A percentile compares a stretch with the other conserved stretches of the same genome.
phyloP scores from a whole-genome alignment of 2,329 filamentous ascomycete genomes.

The Leptographium radiaticola region DNA sequence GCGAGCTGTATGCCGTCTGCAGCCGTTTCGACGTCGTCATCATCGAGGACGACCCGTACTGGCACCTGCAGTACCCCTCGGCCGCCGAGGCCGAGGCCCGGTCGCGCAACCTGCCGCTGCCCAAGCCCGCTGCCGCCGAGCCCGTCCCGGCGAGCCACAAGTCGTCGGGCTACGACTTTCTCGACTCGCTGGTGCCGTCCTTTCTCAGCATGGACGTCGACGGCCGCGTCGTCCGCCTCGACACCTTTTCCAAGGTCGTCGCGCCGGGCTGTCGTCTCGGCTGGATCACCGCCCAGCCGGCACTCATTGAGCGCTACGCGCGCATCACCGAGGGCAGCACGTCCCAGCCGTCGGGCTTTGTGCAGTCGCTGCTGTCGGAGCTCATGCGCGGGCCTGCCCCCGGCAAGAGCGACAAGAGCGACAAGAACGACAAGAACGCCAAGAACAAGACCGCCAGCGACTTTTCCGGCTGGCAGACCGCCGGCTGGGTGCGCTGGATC shows the following conservation, averaged over 20 bases:
- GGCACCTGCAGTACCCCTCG: constrained; percentile 82
- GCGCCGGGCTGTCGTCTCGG: constrained; percentile 82
- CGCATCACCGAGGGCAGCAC: constrained; percentile 68
- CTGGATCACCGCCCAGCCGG: constrained; percentile 79
- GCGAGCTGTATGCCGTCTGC: constrained; percentile 68
- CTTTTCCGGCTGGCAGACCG: constrained; percentile 57
- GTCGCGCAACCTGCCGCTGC: constrained; percentile 25
- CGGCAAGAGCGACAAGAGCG: constrained; percentile 14
- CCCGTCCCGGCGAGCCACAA: constrained; percentile 17
- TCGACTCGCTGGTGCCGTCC: constrained; percentile 73
- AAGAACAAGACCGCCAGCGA: constrained; percentile 17
- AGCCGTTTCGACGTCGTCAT: constrained; percentile 81
- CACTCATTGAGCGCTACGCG: constrained; percentile 52
- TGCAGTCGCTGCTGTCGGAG: constrained; percentile 70
- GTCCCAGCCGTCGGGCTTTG: constrained; percentile 79
- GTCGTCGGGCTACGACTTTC: constrained; percentile 56
- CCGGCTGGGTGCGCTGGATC: constrained; percentile 86
- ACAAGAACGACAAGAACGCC: background rate
- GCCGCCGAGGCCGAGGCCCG: constrained; percentile 40
- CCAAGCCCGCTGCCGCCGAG: constrained; percentile 13
- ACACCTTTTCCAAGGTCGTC: constrained; percentile 89
- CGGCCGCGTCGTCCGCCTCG: constrained; percentile 76
- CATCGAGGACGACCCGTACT: constrained; percentile 90
- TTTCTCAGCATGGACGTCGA: constrained; percentile 73
- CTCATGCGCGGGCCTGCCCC: constrained; percentile 56